Evolutionary conservation across 768 basidiomycete genomes (phyloP), one percentile per base, ranked within the genome.

Genomic region (Lactifluus subvellereus): DNA sequence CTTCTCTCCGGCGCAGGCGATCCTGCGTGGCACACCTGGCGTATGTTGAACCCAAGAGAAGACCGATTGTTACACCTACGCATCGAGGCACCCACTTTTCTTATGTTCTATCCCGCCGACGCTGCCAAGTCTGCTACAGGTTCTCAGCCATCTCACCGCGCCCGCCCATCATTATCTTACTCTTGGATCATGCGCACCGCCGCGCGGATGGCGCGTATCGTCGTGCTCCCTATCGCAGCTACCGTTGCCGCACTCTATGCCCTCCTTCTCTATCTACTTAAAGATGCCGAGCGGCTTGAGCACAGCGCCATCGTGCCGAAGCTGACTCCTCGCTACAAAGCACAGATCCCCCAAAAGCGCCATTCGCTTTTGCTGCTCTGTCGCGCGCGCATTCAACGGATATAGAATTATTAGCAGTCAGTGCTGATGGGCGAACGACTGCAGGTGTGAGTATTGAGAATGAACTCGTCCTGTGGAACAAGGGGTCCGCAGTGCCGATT

Each of bases 211-310:
- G 67, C 88, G 68, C 91, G 90, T 74, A 88, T 95, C 65, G 84
- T 98, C 72, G 77, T 92, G 2, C 73, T 94, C 0, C 96, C 96
- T 0, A 95, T 97, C 71, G 82, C 84, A 8, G 79, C 79, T 6
- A 96, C 95, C 0, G 90, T 88, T 7, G 75, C 80, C 30, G 73
- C 82, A 4, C 78, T 98, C 10, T 98, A 89, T 72, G 79, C 82
- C 8, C 74, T 98, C 11, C 77, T 96, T 8, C 78, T 92, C 10
- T 94, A 94, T 71, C 79, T 99, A 2, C 77, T 98, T 64, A 96
- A 95, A 76, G 88, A 96, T 67, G 85, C 92, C 0, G 94, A 99
- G 62, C 82, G 94, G 0, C 80, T 97, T 40, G 94, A 94, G 89
- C 91, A 3, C 92, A 94, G 69, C 80, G 87, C 45, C 80, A 88